Conservation (phyloP, 805 yeast species). For the Maudiozyma pseudohumilis region DNA sequence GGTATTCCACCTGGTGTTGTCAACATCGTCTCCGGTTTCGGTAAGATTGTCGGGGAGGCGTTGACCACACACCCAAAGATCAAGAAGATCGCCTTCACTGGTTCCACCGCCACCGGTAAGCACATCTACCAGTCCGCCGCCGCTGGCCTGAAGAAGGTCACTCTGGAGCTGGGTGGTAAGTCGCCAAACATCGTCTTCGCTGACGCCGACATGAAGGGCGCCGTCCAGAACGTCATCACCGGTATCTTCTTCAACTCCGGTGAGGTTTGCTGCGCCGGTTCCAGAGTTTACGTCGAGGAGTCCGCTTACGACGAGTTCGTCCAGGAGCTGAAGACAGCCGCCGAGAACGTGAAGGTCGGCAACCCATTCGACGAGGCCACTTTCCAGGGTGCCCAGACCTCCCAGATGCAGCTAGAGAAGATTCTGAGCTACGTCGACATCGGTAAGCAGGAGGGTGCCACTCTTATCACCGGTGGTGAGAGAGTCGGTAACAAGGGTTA, state of each 20-base stretch:
- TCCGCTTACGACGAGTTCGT: conserved; percentile 59
- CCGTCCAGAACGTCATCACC: conserved; percentile 56
- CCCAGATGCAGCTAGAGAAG: conserved; percentile 55
- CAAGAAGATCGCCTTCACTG: conserved; percentile 79
- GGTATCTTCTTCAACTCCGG: conserved; percentile 87
- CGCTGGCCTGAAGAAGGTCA: conserved; percentile 64
- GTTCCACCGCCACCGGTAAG: conserved; percentile 77
- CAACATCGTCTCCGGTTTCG: conserved; percentile 71
- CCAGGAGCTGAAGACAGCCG: conserved; percentile 41
- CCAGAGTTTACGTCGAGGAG: conserved; percentile 74
- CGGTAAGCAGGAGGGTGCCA: conserved; percentile 62
- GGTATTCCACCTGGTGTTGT: conserved; percentile 79
- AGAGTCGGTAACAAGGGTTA: conserved; percentile 61
- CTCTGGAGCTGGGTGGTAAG: conserved; percentile 84
- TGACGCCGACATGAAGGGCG: conserved; percentile 58
- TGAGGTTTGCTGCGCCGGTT: conserved; percentile 90
- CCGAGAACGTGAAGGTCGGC: conserved; percentile 55
- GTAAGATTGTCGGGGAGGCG: conserved; percentile 64
- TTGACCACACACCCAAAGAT: conserved; percentile 60
- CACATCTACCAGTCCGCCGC: conserved; percentile 66
- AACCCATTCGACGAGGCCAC: conserved; percentile 63
- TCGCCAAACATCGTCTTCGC: conserved; percentile 77
- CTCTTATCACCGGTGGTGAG: conserved; percentile 73
- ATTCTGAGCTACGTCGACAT: conserved; percentile 52
- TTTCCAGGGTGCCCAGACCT: conserved; percentile 70